Evolutionary conservation across 1,284 basidiomycete genomes (phyloP).

Genomic region (Malassezia vespertilionis): DNA sequence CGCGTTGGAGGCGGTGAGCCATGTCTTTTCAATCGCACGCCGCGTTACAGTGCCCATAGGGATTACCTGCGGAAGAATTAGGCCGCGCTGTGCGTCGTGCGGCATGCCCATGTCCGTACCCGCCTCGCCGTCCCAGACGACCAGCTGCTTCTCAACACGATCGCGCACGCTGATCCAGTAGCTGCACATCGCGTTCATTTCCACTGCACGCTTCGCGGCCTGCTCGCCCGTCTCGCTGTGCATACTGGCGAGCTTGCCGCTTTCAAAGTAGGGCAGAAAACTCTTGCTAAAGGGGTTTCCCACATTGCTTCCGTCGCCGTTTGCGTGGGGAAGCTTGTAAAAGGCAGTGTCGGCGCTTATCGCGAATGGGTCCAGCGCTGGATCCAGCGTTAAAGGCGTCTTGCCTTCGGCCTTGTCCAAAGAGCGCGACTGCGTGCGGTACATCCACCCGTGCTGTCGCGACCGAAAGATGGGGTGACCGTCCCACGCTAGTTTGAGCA

Average conservation of each 20-base stretch:
- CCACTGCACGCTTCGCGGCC: constrained; percentile 70
- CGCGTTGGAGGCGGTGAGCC: constrained; percentile 95
- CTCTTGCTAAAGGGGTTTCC: constrained; percentile 80
- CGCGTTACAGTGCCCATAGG: constrained; percentile 98
- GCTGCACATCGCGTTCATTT: constrained; percentile 87
- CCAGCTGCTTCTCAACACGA: constrained; percentile 83
- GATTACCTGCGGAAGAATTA: constrained; percentile 90
- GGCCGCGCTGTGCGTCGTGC: constrained; percentile 50
- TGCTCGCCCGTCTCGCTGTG: constrained; percentile 53
- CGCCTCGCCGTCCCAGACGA: constrained; percentile 63
- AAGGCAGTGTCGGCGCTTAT: constrained; percentile 14
- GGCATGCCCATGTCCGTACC: constrained; percentile 49
- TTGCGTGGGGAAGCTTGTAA: constrained; percentile 90
- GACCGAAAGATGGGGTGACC: constrained; percentile 76
- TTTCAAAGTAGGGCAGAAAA: constrained; percentile 77
- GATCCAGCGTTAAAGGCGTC: background rate
- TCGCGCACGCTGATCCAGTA: constrained; percentile 96
- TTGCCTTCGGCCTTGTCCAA: background rate
- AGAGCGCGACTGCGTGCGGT: constrained; percentile 31
- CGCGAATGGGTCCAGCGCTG: constrained; percentile 1
- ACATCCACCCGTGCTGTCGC: constrained; percentile 82
- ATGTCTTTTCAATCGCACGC: constrained; percentile 92
- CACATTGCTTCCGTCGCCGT: constrained; percentile 85
- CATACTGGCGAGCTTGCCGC: constrained; percentile 54
- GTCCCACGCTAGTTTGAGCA: constrained; percentile 78